Conservation (phyloP, 257 asterid genomes). For the Galeopsis tetrahit region DNA sequence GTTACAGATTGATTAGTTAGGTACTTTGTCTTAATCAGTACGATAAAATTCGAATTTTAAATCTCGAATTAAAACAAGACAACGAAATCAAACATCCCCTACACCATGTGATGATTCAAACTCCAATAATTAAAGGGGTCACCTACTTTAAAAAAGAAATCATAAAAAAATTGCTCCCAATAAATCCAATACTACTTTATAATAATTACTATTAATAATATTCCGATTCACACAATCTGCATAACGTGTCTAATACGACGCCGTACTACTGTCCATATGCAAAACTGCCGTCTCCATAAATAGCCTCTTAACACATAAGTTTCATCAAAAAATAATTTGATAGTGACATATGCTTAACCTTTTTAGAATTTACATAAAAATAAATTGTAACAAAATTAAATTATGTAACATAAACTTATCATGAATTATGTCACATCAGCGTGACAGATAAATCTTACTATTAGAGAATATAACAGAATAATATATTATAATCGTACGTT, state of each 20-base stretch:
- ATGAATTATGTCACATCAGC: too few relatives aligned
- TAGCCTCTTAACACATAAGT: conserved; percentile 2
- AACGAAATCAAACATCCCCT: too few relatives aligned
- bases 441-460: too few relatives aligned
- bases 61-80: too few relatives aligned
- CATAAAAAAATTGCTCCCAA: conserved; percentile 23
- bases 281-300: conserved; percentile 32
- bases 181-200: conserved; percentile 21
- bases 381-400: too few relatives aligned
- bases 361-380: background rate
- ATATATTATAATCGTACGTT: too few relatives aligned
- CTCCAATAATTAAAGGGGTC: conserved; percentile 31
- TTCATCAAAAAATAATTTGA: conserved; percentile 32
- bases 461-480: too few relatives aligned
- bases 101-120: conserved; percentile 11
- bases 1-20: too few relatives aligned
- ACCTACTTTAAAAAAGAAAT: conserved; percentile 35
- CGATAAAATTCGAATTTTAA: too few relatives aligned
- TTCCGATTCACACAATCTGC: conserved; percentile 5
- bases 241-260: conserved; percentile 40
- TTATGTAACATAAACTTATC: too few relatives aligned
- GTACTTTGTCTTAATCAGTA: too few relatives aligned
- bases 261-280: conserved; percentile 8
- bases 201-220: background rate
- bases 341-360: conserved; percentile 34